Percentiles rank a stretch among this genome's conserved stretches.
These are phyloP conservation scores for Yamadazyma blattariae DNA, from an alignment of 1,139 yeast genomes.

Conservation along the genomic window DNA sequence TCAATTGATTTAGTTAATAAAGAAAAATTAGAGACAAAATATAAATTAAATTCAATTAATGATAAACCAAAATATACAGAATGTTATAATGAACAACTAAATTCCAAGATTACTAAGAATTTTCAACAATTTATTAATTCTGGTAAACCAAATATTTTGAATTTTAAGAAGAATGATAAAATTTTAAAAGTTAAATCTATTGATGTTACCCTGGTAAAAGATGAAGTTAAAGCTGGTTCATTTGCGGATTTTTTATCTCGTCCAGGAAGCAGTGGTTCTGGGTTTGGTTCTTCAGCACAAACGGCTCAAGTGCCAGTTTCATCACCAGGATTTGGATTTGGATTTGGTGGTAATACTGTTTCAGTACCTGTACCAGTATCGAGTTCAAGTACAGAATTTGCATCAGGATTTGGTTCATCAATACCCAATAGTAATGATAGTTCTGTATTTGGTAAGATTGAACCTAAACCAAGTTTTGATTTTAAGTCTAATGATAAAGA, in stretches of 20 bases:
- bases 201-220: background rate
- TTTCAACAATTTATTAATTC: conserved; percentile 35
- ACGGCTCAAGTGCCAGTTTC: too few species aligned
- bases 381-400: too few species aligned
- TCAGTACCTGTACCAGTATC: too few species aligned
- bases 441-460: too few species aligned
- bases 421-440: too few species aligned
- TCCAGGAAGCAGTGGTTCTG: background rate
- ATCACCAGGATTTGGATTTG: too few species aligned
- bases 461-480: background rate
- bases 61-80: conserved; percentile 55
- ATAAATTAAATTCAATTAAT: conserved; percentile 40
- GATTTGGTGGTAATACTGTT: too few species aligned
- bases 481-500: background rate
- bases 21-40: conserved; percentile 39
- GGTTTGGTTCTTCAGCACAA: background rate
- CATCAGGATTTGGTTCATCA: conserved; percentile 4
- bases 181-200: conserved; percentile 5
- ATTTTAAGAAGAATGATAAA: conserved; percentile 8
- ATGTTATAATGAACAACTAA: conserved; percentile 53
- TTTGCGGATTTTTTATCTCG: conserved; percentile 15
- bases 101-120: conserved; percentile 35
- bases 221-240: conserved; percentile 14
- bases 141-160: conserved; percentile 34
- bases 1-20: conserved; percentile 57